Conservation (phyloP, 2,329 filamentous ascomycete genomes). For the Aspergillus neoniger region DNA sequence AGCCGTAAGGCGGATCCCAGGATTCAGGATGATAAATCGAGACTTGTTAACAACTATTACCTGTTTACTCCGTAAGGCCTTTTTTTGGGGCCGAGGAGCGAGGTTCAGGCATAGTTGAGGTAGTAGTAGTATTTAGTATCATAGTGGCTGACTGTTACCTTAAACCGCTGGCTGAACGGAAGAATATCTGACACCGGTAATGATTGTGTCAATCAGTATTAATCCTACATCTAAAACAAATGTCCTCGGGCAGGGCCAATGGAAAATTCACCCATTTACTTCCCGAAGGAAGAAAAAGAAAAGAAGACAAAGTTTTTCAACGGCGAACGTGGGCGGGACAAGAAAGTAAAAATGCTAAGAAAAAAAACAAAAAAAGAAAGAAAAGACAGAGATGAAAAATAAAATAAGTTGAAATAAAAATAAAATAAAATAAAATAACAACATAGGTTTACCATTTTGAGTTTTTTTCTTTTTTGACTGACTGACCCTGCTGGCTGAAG, state of each 20-base stretch:
- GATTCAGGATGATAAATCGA: too few species aligned
- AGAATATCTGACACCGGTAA: background rate
- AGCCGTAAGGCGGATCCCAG: too few species aligned
- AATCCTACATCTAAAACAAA: background rate
- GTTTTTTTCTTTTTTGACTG: background rate
- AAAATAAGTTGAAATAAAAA: too few species aligned
- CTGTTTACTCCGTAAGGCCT: too few species aligned
- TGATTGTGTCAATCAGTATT: background rate
- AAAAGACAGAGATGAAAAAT: too few species aligned
- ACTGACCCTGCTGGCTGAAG: background rate
- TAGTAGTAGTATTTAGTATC: background rate
- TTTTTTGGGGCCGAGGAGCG: background rate
- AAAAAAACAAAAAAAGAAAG: too few species aligned
- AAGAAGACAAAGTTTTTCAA: slow-evolving; percentile 4
- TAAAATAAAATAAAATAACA: too few species aligned
- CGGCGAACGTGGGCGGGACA: background rate
- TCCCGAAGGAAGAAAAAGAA: background rate
- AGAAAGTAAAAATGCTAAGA: background rate
- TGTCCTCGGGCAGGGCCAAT: background rate
- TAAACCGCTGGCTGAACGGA: background rate
- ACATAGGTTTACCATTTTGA: too few species aligned
- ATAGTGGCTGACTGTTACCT: background rate
- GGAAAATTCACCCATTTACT: background rate
- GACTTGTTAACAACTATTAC: too few species aligned
- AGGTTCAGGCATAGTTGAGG: background rate